These are phyloP conservation scores for Phytophthora brassicae DNA, from an alignment of 352 stramenopile species.

Conservation along the genomic window DNA sequence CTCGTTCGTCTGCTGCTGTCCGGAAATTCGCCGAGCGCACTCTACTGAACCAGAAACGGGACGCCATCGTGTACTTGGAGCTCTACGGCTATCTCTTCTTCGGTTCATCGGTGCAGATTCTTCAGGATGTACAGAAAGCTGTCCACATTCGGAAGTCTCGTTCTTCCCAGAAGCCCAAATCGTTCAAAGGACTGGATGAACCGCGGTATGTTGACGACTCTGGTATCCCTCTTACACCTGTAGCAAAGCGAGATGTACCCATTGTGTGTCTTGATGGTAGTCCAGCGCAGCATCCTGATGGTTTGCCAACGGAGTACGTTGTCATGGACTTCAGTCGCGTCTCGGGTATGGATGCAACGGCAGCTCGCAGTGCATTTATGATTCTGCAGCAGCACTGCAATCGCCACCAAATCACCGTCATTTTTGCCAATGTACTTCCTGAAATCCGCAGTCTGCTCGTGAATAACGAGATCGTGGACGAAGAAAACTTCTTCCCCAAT, in stretches of 20 bases:
- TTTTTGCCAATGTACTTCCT: constrained; percentile 71
- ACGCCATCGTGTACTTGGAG: constrained; percentile 79
- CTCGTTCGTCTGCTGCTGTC: constrained; percentile 58
- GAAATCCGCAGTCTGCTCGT: constrained; percentile 66
- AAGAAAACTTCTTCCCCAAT: constrained; percentile 62
- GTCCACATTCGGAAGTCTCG: constrained; percentile 61
- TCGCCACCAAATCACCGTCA: constrained; percentile 59
- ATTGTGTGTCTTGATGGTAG: constrained; percentile 79
- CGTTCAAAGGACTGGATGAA: constrained; percentile 16
- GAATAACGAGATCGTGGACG: constrained; percentile 79
- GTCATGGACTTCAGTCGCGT: constrained; percentile 89
- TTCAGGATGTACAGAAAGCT: constrained; percentile 78
- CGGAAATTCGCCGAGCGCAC: constrained; percentile 69
- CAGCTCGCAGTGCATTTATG: constrained; percentile 80
- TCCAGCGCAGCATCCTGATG: constrained; percentile 40
- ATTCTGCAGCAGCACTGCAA: constrained; percentile 83
- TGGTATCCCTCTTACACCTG: constrained; percentile 50
- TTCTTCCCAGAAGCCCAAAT: constrained; percentile 21
- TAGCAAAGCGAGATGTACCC: constrained; percentile 51
- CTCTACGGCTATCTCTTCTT: constrained; percentile 89
- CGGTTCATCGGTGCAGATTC: constrained; percentile 79
- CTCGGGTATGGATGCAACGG: constrained; percentile 88
- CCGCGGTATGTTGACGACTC: constrained; percentile 28
- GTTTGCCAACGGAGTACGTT: constrained; percentile 79
- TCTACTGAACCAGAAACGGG: constrained; percentile 60